phyloP scores from a whole-genome alignment of 768 basidiomycete species.

The Hemileccinum rubropunctum region DNA sequence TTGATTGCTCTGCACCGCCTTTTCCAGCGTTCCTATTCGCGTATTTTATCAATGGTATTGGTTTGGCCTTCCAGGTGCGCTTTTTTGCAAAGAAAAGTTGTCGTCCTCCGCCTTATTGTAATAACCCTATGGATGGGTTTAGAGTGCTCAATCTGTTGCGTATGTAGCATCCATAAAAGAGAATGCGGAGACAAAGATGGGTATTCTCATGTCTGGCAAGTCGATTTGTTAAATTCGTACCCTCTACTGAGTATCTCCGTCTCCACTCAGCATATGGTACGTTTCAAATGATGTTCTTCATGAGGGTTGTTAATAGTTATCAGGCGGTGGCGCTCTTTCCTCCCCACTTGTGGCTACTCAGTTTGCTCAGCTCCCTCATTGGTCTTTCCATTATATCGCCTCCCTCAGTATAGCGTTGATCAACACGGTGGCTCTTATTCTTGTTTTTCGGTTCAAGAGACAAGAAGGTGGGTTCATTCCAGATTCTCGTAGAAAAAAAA shows the following conservation, averaged over 20 bases:
- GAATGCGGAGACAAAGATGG: constrained; percentile 65
- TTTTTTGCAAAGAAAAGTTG: neutral
- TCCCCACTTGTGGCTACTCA: constrained; percentile 54
- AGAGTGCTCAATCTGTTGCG: constrained; percentile 75
- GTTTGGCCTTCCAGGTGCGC: constrained; percentile 43
- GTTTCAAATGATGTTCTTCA: neutral
- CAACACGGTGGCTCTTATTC: constrained; percentile 48
- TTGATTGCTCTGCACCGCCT: constrained; percentile 56
- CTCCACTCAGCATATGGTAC: constrained; percentile 15
- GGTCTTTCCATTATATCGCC: constrained; percentile 43
- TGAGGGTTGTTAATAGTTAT: neutral
- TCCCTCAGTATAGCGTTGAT: constrained; percentile 62
- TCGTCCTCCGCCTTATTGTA: neutral
- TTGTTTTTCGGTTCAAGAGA: constrained; percentile 60
- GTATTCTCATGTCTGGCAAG: constrained; percentile 53
- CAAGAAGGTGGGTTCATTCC: constrained; percentile 53
- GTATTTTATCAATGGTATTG: constrained; percentile 48
- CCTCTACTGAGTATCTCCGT: neutral
- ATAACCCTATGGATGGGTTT: neutral
- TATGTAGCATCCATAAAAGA: constrained; percentile 59
- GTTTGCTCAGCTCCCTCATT: constrained; percentile 39
- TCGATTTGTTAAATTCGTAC: neutral
- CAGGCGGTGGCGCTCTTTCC: constrained; percentile 46
- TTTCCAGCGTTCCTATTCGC: constrained; percentile 61
- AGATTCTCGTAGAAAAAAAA: neutral